Evolutionary conservation across 495 filamentous ascomycete genomes (phyloP), one percentile per base, ranked within the genome.

Genomic region (Podospora tetraspora): DNA sequence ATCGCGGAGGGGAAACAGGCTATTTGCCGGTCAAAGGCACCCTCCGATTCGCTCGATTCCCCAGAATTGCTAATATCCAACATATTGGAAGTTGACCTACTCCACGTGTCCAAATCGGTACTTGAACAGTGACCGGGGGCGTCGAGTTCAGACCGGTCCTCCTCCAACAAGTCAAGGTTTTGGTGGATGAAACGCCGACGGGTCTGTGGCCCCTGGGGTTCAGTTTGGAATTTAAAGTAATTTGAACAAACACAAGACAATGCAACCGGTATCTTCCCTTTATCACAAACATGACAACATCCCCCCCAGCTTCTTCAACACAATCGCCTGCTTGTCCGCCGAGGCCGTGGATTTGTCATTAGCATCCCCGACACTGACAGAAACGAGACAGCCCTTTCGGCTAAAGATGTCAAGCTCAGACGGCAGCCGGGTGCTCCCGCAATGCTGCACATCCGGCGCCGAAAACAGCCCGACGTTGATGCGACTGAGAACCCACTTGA

Each of bases 351-450:
- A 76, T 82, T 91, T 91, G 64, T 83, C 79, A 12, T 70, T 76
- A 27, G 87, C 83, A 67, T 83, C 71, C 3, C 88, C 88, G 1
- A 90, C 85, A 65, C 88, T 90, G n/a, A 91, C 79, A 69, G 84
- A 86, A 7, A 82, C 85, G 75, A 80, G 87, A 73, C 89, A 91
- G 0, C 84, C 85, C 5, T 77, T 77, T 6, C 74, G 77, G 13
- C 72, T 66, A 0, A 85, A 77, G 0, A 90, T 84, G 19, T 73
- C 75, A 0, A 72, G 73, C 76, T 90, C 89, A 7, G 80, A 87
- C 11, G 89, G 88, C 69, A 90, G 75, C 13, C 87, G 76, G 5
- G 75, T 78, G 23, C 67, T 78, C 1, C 84, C 86, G 70, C 89
- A 91, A 5, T 79, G 85, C 56, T 78, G 71, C 3, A 86, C 84